These are phyloP conservation scores for Alternaria viburni DNA, from an alignment of 2,329 filamentous ascomycete genomes.

Conservation along the genomic window DNA sequence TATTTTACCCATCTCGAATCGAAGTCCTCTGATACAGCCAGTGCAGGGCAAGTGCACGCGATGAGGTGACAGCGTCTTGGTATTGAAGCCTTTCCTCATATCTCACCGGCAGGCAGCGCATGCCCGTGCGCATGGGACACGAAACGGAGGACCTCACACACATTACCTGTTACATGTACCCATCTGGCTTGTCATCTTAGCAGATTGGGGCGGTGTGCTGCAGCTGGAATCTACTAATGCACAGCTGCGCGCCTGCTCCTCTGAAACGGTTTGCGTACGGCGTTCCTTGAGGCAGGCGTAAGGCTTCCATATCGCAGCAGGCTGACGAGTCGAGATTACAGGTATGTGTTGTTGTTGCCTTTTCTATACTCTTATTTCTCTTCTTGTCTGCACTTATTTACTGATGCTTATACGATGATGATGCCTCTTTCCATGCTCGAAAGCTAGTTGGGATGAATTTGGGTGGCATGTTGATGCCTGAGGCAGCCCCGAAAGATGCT, in stretches of 20 bases:
- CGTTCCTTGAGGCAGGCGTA: conserved; percentile 33
- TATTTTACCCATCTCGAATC: neutral
- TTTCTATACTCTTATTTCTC: neutral
- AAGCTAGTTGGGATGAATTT: neutral
- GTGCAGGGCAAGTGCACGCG: neutral
- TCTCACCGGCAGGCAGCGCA: conserved; percentile 30
- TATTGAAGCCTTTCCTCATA: conserved; percentile 18
- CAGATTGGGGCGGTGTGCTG: conserved; percentile 37
- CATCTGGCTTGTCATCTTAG: conserved; percentile 30
- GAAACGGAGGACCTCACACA: conserved; percentile 27
- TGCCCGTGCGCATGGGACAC: conserved; percentile 22
- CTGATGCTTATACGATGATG: neutral
- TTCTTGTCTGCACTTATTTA: neutral
- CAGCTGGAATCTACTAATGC: conserved; percentile 43
- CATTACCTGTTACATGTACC: conserved; percentile 8
- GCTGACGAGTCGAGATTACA: conserved; percentile 10
- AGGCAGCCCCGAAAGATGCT: conserved; percentile 23
- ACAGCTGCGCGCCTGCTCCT: conserved; percentile 30
- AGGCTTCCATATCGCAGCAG: conserved; percentile 31
- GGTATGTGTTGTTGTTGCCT: conserved; percentile 9
- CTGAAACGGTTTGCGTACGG: conserved; percentile 19
- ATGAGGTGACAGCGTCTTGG: neutral
- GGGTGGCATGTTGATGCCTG: conserved; percentile 8
- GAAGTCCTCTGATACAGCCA: neutral
- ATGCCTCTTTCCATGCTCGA: neutral